Base-by-base conservation (phyloP, 1,284 basidiomycete genomes). In the Ganoderma meredithae region DNA sequence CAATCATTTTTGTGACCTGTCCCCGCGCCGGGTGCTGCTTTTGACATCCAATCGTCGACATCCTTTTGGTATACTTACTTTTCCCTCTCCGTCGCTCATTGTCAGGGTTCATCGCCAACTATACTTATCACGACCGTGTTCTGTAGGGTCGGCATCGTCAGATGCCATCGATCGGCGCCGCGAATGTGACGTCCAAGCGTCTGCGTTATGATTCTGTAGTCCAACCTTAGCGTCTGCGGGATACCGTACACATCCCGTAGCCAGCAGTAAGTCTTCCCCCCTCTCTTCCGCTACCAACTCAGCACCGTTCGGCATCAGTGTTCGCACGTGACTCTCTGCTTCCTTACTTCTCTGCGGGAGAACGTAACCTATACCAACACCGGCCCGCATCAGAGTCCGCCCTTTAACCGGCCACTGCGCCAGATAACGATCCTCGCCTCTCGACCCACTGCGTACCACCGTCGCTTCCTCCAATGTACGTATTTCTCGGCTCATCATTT, bases 1-100 rank as follows among this genome's bases (percentile, higher is more conserved):
- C 71, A 72, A 69, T 71, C 68, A 69, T 64, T 67, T 36, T 41
- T 41, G 15, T 10, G 13, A 15, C 2, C 19, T 52, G 22, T 55
- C 39, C 15, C 3, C 31, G 13, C 17, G 0, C 19, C 41, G 5
- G 9, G 6, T 52, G 61, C 25, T 36, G 7, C 36, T 36, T 31
- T 12, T 12, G 3, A 25, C 47, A 49, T 22, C 10, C 10, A 25
- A 22, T 53, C 22, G 17, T 53, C 33, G 33, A 9, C 3, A 15
- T 17, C 12, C 31, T n/a, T n/a, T n/a, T n/a, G n/a, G n/a, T n/a
- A n/a, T n/a, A n/a, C n/a, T n/a, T n/a, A n/a, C n/a, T n/a, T n/a
- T n/a, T n/a, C n/a, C n/a, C n/a, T n/a, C n/a, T 36, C 36, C 36
- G 3, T 8, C 8, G 31, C n/a, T 27, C 15, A 25, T 39, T 41